These are phyloP conservation scores for Papiliotrema nemorosa DNA, from an alignment of 1,284 basidiomycete species.

Conservation along the genomic window DNA sequence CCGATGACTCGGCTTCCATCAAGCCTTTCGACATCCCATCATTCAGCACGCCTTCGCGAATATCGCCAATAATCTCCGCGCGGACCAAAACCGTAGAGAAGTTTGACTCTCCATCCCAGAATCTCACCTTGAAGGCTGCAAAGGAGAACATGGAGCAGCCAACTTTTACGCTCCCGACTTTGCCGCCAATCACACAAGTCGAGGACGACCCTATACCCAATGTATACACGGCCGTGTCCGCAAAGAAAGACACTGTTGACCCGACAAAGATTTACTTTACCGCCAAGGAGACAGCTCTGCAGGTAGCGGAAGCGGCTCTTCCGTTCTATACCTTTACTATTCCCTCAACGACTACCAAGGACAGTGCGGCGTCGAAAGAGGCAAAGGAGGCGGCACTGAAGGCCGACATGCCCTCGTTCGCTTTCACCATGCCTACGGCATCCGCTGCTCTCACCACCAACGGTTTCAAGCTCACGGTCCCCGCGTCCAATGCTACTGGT, in stretches of 20 bases:
- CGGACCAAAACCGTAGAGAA: not conserved
- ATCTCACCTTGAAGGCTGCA: too few species aligned
- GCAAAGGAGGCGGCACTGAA: not conserved
- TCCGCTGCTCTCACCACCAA: constrained; percentile 1
- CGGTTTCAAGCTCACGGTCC: too few species aligned
- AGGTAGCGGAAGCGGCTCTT: constrained; percentile 28
- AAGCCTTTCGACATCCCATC: constrained; percentile 14
- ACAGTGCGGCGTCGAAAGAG: not conserved
- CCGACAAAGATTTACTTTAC: constrained; percentile 24
- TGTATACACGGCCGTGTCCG: not conserved
- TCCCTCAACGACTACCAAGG: not conserved
- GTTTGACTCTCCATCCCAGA: constrained; percentile 12
- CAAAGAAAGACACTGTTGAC: constrained; percentile 3
- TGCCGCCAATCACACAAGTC: not conserved
- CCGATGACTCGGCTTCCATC: constrained; percentile 24
- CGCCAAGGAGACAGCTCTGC: constrained; percentile 37
- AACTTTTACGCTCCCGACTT: constrained; percentile 1
- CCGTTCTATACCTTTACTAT: constrained; percentile 34
- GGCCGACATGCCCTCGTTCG: constrained; percentile 4
- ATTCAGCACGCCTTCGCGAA: constrained; percentile 1
- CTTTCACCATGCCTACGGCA: constrained; percentile 13
- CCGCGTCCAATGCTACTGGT: constrained; percentile 1
- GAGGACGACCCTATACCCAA: not conserved
- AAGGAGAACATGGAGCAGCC: too few species aligned
- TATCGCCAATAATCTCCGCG: not conserved